phyloP scores from a whole-genome alignment of 2,329 filamentous ascomycete genomes.

The Colletotrichum scovillei region DNA sequence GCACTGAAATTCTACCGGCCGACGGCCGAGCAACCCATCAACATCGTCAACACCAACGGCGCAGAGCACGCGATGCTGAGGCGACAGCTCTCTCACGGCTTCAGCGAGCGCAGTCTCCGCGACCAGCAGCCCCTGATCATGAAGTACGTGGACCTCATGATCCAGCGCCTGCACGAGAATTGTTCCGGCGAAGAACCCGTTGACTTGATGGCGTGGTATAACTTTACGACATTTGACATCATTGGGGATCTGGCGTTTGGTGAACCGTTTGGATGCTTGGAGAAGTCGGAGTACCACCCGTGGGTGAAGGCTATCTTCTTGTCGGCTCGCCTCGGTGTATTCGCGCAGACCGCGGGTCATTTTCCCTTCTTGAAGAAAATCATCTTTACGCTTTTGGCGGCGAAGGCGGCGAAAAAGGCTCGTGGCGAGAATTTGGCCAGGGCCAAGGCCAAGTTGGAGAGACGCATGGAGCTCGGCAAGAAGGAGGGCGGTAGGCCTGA shows the following conservation, averaged over 20 bases:
- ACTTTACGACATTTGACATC: constrained; percentile 1
- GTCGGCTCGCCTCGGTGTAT: background rate
- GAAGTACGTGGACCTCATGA: constrained; percentile 33
- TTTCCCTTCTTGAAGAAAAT: constrained; percentile 5
- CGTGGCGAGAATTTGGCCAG: background rate
- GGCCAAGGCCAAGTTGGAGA: constrained; percentile 14
- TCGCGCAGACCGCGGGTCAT: background rate
- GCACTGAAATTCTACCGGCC: constrained; percentile 2
- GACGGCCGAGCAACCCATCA: background rate
- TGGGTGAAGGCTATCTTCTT: constrained; percentile 17
- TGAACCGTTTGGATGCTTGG: constrained; percentile 34
- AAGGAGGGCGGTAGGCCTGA: constrained; percentile 29
- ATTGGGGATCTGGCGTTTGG: constrained; percentile 34
- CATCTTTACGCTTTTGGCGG: background rate
- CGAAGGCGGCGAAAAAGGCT: background rate
- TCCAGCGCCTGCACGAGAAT: constrained; percentile 33
- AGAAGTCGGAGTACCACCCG: constrained; percentile 31
- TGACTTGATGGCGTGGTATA: constrained; percentile 36
- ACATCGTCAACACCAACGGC: constrained; percentile 34
- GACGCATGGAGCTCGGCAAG: constrained; percentile 30
- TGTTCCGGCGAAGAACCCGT: background rate
- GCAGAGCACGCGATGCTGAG: constrained; percentile 37
- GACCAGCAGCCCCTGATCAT: constrained; percentile 44
- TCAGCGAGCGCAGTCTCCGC: constrained; percentile 43
- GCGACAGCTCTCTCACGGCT: constrained; percentile 41